Evolutionary conservation across 306 rosid species (phyloP).

Genomic region (Adenanthera pavonina): DNA sequence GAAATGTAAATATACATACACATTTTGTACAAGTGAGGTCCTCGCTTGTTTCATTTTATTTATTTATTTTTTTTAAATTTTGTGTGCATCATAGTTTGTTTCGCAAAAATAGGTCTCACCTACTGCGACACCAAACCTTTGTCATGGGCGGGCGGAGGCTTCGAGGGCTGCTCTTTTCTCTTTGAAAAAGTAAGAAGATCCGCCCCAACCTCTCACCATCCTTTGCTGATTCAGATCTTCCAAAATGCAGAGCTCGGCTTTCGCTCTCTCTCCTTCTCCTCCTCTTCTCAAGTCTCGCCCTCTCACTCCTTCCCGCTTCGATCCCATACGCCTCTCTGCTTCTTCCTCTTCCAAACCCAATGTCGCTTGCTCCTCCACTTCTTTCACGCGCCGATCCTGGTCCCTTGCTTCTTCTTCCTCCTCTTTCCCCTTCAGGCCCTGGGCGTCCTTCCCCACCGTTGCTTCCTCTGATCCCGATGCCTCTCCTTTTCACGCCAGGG

Average conservation of each 20-base stretch:
- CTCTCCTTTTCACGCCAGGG: conserved; percentile 51
- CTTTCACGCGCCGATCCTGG: conserved; percentile 59
- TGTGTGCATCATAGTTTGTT: neutral
- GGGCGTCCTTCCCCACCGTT: conserved; percentile 36
- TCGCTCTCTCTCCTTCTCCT: conserved; percentile 46
- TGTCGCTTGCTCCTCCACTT: neutral
- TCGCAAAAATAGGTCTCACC: neutral
- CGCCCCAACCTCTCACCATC: neutral
- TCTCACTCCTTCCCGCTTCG: conserved; percentile 26
- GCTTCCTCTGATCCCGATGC: conserved; percentile 36
- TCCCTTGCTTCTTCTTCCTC: conserved; percentile 47
- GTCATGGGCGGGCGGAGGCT: neutral
- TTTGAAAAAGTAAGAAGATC: neutral
- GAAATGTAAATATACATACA: no score
- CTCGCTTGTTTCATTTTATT: no score
- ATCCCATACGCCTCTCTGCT: conserved; percentile 38
- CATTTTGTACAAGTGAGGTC: no score
- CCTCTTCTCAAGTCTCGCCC: conserved; percentile 38
- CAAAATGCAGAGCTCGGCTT: conserved; percentile 71
- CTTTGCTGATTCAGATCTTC: conserved; percentile 24
- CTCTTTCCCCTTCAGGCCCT: conserved; percentile 55
- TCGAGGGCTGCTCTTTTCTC: neutral
- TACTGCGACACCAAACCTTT: neutral
- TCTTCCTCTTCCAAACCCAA: conserved; percentile 22
- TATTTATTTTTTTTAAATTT: neutral